These are phyloP conservation scores for Dryas octopetala DNA, from an alignment of 306 rosid genomes.

Conservation along the genomic window DNA sequence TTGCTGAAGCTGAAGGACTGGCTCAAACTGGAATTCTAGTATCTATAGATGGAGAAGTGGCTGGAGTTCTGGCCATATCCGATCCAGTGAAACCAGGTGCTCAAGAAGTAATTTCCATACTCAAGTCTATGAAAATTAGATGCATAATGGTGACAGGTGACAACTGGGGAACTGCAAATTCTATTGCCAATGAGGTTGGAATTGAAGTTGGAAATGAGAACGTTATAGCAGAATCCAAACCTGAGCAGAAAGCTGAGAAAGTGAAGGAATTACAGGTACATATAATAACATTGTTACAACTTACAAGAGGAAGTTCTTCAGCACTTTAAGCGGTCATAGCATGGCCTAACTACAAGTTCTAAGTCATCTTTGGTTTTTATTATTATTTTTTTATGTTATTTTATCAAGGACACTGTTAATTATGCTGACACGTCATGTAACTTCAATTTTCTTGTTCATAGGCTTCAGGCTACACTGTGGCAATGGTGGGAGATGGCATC, in stretches of 20 bases:
- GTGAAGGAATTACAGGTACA: conserved; percentile 67
- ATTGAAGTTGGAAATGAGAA: conserved; percentile 60
- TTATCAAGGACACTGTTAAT: background rate
- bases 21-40: conserved; percentile 68
- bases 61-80: conserved; percentile 60
- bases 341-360: too few species aligned
- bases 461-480: conserved; percentile 50
- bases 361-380: background rate
- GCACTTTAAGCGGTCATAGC: background rate
- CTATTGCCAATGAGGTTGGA: conserved; percentile 66
- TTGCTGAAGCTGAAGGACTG: conserved; percentile 57
- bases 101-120: conserved; percentile 48
- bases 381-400: background rate
- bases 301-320: conserved; percentile 1
- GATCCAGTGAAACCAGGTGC: conserved; percentile 70
- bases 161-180: conserved; percentile 75
- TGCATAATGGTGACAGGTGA: conserved; percentile 79
- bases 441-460: conserved; percentile 13
- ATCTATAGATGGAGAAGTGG: conserved; percentile 47
- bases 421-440: background rate
- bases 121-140: conserved; percentile 57
- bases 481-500: conserved; percentile 81
- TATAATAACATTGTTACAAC: conserved; percentile 4
- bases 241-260: conserved; percentile 53
- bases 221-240: conserved; percentile 65